Conservation (phyloP, 2,329 filamentous ascomycete species). For the Alternaria conjuncta region DNA sequence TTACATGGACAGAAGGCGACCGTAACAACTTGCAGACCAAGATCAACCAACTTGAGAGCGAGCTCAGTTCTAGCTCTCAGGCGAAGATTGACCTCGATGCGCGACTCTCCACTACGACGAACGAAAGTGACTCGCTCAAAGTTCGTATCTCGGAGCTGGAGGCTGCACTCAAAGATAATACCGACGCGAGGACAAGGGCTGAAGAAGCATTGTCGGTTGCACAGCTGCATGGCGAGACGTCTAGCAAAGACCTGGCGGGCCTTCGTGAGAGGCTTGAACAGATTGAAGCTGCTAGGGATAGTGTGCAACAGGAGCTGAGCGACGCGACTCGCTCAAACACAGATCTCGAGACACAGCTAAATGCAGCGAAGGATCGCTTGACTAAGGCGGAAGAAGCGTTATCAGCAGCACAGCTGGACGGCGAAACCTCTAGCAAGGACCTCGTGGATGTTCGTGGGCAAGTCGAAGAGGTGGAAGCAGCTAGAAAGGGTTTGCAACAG, state of each 20-base stretch:
- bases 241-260: conserved; percentile 12
- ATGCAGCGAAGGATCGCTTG: conserved; percentile 14
- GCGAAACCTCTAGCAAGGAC: conserved; percentile 15
- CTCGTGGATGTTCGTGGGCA: conserved; percentile 17
- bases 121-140: conserved; percentile 18
- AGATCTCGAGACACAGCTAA: conserved; percentile 16
- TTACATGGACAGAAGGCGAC: conserved; percentile 10
- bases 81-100: conserved; percentile 12
- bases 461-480: conserved; percentile 6
- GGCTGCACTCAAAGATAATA: conserved; percentile 3
- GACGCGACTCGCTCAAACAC: conserved; percentile 4
- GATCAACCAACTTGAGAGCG: conserved; percentile 14
- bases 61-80: conserved; percentile 4
- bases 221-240: conserved; percentile 14
- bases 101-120: conserved; percentile 14
- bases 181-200: conserved; percentile 7
- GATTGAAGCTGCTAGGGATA: conserved; percentile 6
- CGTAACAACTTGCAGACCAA: conserved; percentile 8
- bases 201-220: conserved; percentile 15
- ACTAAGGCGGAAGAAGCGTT: conserved; percentile 16
- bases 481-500: conserved; percentile 13
- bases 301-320: conserved; percentile 11
- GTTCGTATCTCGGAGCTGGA: conserved; percentile 22
- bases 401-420: conserved; percentile 6
- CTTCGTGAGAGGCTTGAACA: conserved; percentile 17